Percentiles rank a stretch among this genome's conserved stretches.
Evolutionary conservation across 2,329 filamentous ascomycete genomes (phyloP).

Genomic region (Trichoderma oligosporum): DNA sequence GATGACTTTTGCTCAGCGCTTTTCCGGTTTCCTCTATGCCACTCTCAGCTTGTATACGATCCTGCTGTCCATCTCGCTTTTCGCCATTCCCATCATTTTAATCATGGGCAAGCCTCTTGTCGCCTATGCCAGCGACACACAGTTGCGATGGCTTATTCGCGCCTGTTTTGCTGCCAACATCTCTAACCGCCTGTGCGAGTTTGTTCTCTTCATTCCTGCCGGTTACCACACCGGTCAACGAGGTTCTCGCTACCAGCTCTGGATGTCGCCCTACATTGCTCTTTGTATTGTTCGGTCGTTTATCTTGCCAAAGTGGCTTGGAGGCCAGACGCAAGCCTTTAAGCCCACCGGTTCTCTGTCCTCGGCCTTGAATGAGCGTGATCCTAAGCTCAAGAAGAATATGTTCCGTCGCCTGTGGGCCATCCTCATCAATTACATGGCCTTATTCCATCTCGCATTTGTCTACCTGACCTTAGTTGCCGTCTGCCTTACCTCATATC

Average conservation of each 20-base stretch:
- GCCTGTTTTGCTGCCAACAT: slow-evolving; percentile 50
- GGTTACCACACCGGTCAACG: slow-evolving; percentile 58
- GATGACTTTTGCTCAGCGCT: slow-evolving; percentile 55
- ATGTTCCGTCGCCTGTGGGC: slow-evolving; percentile 52
- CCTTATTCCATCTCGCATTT: slow-evolving; percentile 51
- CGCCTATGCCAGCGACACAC: slow-evolving; percentile 48
- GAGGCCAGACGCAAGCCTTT: slow-evolving; percentile 56
- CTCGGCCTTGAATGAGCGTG: slow-evolving; percentile 56
- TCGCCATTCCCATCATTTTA: slow-evolving; percentile 57
- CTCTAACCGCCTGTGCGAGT: slow-evolving; percentile 53
- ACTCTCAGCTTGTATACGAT: slow-evolving; percentile 55
- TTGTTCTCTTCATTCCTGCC: slow-evolving; percentile 55
- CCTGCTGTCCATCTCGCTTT: slow-evolving; percentile 50
- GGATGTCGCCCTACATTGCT: slow-evolving; percentile 61
- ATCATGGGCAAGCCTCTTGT: slow-evolving; percentile 55
- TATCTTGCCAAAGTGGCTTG: slow-evolving; percentile 56
- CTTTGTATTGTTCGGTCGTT: slow-evolving; percentile 56
- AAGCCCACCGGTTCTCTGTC: slow-evolving; percentile 57
- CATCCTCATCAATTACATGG: slow-evolving; percentile 55
- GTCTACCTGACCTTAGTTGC: slow-evolving; percentile 51
- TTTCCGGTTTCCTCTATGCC: slow-evolving; percentile 56
- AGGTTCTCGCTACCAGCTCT: slow-evolving; percentile 53
- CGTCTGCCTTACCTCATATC: slow-evolving; percentile 49
- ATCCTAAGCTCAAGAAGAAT: slow-evolving; percentile 47
- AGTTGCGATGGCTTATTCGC: slow-evolving; percentile 58